Evolutionary conservation across 495 filamentous ascomycete species (phyloP).

Genomic region (Amniculicola lignicola): DNA sequence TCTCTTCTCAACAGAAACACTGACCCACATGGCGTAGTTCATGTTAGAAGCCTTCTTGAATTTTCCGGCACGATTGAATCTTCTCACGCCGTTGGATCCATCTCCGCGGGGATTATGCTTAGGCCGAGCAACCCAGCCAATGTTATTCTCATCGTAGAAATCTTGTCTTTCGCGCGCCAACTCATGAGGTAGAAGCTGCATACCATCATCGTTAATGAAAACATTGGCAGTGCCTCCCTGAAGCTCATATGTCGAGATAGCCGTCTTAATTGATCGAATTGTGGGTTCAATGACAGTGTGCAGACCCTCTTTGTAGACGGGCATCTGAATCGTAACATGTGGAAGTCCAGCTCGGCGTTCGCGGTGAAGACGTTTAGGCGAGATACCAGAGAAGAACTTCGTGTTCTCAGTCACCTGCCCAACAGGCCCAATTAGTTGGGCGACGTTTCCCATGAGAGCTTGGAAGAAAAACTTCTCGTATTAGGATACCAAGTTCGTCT

Average conservation of each 20-base stretch:
- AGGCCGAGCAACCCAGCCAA: constrained; percentile 45
- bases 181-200: constrained; percentile 47
- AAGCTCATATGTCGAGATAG: constrained; percentile 65
- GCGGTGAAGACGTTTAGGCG: constrained; percentile 51
- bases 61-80: constrained; percentile 60
- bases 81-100: constrained; percentile 35
- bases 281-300: constrained; percentile 60
- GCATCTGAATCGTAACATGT: constrained; percentile 72
- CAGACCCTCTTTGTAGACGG: constrained; percentile 73
- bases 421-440: constrained; percentile 60
- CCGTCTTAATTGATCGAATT: constrained; percentile 58
- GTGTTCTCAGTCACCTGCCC: constrained; percentile 55
- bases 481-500: constrained; percentile 12
- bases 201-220: constrained; percentile 52
- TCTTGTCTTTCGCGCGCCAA: constrained; percentile 57
- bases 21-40: constrained; percentile 63
- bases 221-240: constrained; percentile 52
- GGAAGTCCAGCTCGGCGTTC: constrained; percentile 47
- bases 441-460: constrained; percentile 53
- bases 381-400: constrained; percentile 58
- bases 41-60: constrained; percentile 76
- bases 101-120: constrained; percentile 53
- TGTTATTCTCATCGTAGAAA: constrained; percentile 49
- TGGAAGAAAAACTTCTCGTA: constrained; percentile 58
- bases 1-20: constrained; percentile 59